These are phyloP conservation scores for Spiromyces aspiralis DNA, from an alignment of 371 early-diverging fungal species.

Conservation along the genomic window DNA sequence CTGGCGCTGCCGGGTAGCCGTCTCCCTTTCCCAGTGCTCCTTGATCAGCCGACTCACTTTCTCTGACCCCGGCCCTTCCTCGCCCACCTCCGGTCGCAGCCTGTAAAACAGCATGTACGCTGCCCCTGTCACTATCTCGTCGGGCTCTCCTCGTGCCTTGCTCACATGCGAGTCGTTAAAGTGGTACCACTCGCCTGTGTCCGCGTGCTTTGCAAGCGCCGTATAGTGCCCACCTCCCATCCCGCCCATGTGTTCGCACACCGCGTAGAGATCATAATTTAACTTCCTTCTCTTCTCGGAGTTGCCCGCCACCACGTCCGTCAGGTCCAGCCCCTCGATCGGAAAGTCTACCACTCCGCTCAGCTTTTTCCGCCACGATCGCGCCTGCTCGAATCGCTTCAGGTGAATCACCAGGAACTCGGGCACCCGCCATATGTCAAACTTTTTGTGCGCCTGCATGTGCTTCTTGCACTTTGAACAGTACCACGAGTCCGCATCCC, in stretches of 20 bases:
- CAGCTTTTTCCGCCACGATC: conserved; percentile 69
- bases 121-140: conserved; percentile 48
- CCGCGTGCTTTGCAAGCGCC: conserved; percentile 67
- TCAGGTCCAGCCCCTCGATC: conserved; percentile 45
- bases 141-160: conserved; percentile 32
- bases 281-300: conserved; percentile 18
- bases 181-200: conserved; percentile 60
- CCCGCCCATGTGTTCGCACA: conserved; percentile 85
- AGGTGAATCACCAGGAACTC: conserved; percentile 80
- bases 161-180: conserved; percentile 77
- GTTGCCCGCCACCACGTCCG: conserved; percentile 19
- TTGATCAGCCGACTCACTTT: too few species aligned
- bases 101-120: conserved; percentile 76
- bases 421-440: conserved; percentile 73
- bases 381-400: conserved; percentile 69
- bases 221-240: conserved; percentile 92
- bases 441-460: conserved; percentile 60
- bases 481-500: conserved; percentile 66
- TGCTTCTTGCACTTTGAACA: conserved; percentile 73
- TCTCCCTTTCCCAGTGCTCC: too few species aligned
- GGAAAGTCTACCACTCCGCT: conserved; percentile 71
- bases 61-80: too few species aligned
- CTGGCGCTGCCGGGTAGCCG: too few species aligned
- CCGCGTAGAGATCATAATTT: conserved; percentile 73
- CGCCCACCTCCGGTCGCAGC: conserved; percentile 5